These are phyloP conservation scores for Auxenochlorella pyrenoidosa DNA, from an alignment of 139 green algal genomes.

Conservation along the genomic window DNA sequence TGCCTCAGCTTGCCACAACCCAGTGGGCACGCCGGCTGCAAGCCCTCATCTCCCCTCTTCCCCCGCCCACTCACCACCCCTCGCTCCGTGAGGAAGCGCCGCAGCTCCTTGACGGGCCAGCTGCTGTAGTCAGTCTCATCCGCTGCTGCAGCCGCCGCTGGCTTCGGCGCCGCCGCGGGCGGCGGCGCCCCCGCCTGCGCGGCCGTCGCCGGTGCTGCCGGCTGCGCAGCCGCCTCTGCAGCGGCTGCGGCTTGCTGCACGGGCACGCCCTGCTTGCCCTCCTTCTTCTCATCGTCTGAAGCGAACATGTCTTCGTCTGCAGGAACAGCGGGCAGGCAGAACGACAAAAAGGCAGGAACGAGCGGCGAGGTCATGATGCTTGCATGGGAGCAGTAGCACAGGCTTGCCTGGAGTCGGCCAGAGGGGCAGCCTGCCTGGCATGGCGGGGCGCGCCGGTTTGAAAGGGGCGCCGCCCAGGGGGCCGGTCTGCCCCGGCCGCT, in stretches of 20 bases:
- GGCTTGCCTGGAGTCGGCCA: too few species aligned
- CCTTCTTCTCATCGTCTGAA: slow-evolving; percentile 41
- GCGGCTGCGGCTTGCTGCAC: not conserved
- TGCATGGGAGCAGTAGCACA: too few species aligned
- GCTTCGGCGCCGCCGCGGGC: not conserved
- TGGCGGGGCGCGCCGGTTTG: too few species aligned
- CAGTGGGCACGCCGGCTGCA: too few species aligned
- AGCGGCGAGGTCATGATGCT: not conserved
- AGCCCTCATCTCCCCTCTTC: not conserved
- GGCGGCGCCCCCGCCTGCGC: not conserved
- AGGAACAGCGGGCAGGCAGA: not conserved
- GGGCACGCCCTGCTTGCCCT: not conserved
- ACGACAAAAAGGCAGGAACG: not conserved
- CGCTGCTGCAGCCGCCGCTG: not conserved
- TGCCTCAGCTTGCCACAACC: too few species aligned
- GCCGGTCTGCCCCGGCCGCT: too few species aligned
- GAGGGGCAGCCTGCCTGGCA: too few species aligned
- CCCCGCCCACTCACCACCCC: slow-evolving; percentile 41
- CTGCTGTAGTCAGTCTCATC: slow-evolving; percentile 55
- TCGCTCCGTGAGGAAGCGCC: slow-evolving; percentile 64
- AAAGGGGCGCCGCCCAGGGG: too few species aligned
- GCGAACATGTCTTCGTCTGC: slow-evolving; percentile 78
- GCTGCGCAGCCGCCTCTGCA: not conserved
- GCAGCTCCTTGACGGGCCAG: slow-evolving; percentile 85
- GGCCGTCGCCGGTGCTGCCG: not conserved